Base-by-base conservation (phyloP, 345 rosid genomes). In the Citrus cavaleriei region DNA sequence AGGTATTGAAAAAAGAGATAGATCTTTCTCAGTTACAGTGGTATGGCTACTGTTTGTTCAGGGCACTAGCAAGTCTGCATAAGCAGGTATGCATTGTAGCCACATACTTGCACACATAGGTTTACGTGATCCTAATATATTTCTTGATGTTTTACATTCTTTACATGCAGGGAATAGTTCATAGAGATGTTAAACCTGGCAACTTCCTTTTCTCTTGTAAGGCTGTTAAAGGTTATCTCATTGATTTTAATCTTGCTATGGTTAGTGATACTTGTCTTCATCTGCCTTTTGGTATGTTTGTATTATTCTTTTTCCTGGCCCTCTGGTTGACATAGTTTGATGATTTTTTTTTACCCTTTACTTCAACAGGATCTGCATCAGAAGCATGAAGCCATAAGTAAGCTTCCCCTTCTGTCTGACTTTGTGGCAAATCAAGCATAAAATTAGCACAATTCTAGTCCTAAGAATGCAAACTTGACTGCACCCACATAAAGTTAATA, bases 121-220 rank as follows among this genome's bases (percentile, higher is more conserved):
- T 34, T 38, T 55, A 34, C 73, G 40, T 49, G 63, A n/a, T 71
- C 49, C 32, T 70, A 32, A 35, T 46, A 38, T 55, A 46, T 46
- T 59, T 27, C 60, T 55, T 68, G 68, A 58, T 64, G 66, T n/a
- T 54, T 46, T 35, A 40, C 42, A 38, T 58, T 42, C 4, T 83
- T 80, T 46, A 72, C 70, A 42, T 74, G 65, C 86, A 96, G 99
- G 97, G 95, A 72, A 75, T 90, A 83, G 95, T 92, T 85, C 99
- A 96, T 35, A 93, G 97, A 82, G 99, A 96, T 88, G 95, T 96
- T 57, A 96, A 96, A 76, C 99, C 99, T 71, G 99, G 98, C 70
- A 94, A 96, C 86, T 96, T 96, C 84, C 98, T 96, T 54, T 96
- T 92, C 87, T 91, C 94, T 78, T 83, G 91, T 69, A 90, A 91